A percentile compares a stretch with the other conserved stretches of the same genome.
Evolutionary conservation across 1,284 basidiomycete species (phyloP).

Genomic region (Phlebopus sp.): DNA sequence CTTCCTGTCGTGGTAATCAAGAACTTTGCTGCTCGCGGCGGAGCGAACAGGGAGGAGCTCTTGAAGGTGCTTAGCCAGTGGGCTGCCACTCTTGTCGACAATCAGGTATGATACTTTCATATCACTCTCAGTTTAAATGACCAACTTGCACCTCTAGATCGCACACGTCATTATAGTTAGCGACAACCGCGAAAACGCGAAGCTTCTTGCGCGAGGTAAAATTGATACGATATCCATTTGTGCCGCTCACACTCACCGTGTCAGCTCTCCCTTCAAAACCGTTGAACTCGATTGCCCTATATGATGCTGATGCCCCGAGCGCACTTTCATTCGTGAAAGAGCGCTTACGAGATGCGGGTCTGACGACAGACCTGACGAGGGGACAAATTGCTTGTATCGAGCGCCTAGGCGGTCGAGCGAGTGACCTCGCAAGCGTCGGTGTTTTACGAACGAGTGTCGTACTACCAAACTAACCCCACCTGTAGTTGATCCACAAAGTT

Average conservation of each 20-base stretch:
- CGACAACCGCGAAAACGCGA: conserved; percentile 87
- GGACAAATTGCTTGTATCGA: conserved; percentile 60
- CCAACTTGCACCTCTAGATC: conserved; percentile 40
- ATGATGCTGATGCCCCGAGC: conserved; percentile 82
- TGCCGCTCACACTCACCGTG: conserved; percentile 1
- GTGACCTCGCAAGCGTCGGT: conserved; percentile 79
- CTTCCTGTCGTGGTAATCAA: conserved; percentile 85
- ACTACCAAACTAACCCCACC: conserved; percentile 6
- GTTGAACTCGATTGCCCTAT: conserved; percentile 72
- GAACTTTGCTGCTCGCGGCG: conserved; percentile 70
- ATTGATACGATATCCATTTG: neutral
- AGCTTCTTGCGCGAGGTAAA: conserved; percentile 76
- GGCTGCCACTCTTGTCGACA: conserved; percentile 81
- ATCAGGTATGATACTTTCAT: conserved; percentile 49
- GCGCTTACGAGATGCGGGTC: conserved; percentile 66
- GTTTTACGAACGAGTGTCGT: neutral
- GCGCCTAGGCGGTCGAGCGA: conserved; percentile 83
- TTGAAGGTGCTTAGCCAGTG: conserved; percentile 81
- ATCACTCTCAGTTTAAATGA: neutral
- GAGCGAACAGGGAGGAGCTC: conserved; percentile 67
- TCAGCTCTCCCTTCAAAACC: conserved; percentile 85
- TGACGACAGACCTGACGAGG: conserved; percentile 48
- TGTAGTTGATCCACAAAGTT: conserved; percentile 82
- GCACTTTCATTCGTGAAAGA: conserved; percentile 80
- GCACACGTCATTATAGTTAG: conserved; percentile 93